These are phyloP conservation scores for Leishmania aethiopica DNA, from an alignment of 208 protist species.

Conservation along the genomic window DNA sequence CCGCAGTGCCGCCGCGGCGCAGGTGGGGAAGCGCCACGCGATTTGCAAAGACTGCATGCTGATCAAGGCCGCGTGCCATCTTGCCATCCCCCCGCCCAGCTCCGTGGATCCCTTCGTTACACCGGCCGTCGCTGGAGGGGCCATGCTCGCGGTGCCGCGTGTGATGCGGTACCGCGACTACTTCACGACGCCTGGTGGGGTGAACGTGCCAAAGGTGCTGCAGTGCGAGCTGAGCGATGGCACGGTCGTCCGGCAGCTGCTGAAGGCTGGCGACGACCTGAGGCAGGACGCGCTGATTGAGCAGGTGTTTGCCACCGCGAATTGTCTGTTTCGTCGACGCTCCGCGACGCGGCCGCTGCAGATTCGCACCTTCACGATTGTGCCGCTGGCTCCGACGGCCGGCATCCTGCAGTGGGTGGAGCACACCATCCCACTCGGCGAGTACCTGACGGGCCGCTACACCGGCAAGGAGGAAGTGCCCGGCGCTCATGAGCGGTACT, in stretches of 20 bases:
- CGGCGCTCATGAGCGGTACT: slow-evolving; percentile 88
- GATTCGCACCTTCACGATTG: slow-evolving; percentile 95
- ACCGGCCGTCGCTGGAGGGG: background rate
- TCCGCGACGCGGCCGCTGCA: slow-evolving; percentile 27
- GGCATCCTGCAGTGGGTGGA: slow-evolving; percentile 95
- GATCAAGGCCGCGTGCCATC: slow-evolving; percentile 30
- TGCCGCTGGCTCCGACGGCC: slow-evolving; percentile 89
- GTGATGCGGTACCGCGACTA: slow-evolving; percentile 58
- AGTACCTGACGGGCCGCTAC: slow-evolving; percentile 80
- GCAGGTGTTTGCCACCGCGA: slow-evolving; percentile 93
- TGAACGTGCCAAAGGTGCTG: slow-evolving; percentile 95
- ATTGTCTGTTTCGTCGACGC: slow-evolving; percentile 54
- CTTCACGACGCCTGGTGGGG: slow-evolving; percentile 91
- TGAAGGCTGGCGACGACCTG: slow-evolving; percentile 94
- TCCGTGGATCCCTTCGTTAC: slow-evolving; percentile 19
- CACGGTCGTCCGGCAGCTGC: slow-evolving; percentile 77
- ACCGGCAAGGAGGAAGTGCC: slow-evolving; percentile 19
- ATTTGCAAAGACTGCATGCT: slow-evolving; percentile 49
- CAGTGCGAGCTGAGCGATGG: slow-evolving; percentile 87
- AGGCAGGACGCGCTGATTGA: slow-evolving; percentile 97
- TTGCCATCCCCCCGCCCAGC: slow-evolving; percentile 52
- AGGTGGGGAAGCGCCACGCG: slow-evolving; percentile 19
- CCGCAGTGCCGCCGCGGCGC: slow-evolving; percentile 13
- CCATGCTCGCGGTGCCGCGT: slow-evolving; percentile 8
- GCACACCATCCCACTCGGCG: slow-evolving; percentile 87